These are phyloP conservation scores for Daldinia eschscholtzii DNA, from an alignment of 2,329 filamentous ascomycete species.

Conservation along the genomic window DNA sequence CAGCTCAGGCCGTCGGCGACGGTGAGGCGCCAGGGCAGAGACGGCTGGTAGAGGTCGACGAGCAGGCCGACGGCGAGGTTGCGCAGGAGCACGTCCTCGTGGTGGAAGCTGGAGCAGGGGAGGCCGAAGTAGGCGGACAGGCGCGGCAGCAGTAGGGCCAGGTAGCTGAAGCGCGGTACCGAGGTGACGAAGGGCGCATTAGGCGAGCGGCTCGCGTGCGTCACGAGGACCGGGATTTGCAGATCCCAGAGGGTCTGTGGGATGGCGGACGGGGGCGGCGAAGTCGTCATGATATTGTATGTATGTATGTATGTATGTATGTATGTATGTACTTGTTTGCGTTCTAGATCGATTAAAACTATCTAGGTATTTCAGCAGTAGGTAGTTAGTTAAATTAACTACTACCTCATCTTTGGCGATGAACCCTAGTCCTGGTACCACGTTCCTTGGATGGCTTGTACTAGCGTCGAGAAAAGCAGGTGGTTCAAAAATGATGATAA, in stretches of 20 bases:
- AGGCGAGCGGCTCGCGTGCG: slow-evolving; percentile 59
- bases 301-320: not conserved
- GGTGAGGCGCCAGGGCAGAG: slow-evolving; percentile 67
- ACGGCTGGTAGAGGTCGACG: slow-evolving; percentile 68
- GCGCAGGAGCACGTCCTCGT: slow-evolving; percentile 55
- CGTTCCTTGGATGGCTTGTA: not conserved
- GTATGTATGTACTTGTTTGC: not conserved
- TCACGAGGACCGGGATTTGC: slow-evolving; percentile 67
- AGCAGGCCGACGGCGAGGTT: slow-evolving; percentile 55
- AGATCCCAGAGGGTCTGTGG: slow-evolving; percentile 67
- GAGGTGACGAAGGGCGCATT: slow-evolving; percentile 65
- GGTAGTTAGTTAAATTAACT: not conserved
- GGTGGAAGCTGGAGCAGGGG: slow-evolving; percentile 70
- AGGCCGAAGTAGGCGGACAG: slow-evolving; percentile 65
- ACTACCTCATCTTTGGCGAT: slow-evolving; percentile 1
- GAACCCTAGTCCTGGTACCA: not conserved
- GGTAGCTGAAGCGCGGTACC: slow-evolving; percentile 71
- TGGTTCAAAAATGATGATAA: not conserved
- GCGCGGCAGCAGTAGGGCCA: slow-evolving; percentile 68
- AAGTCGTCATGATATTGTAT: not conserved
- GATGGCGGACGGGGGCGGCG: slow-evolving; percentile 45
- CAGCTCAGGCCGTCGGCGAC: slow-evolving; percentile 68
- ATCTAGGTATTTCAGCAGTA: not conserved
- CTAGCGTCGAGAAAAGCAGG: not conserved
- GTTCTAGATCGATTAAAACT: not conserved